These are phyloP conservation scores for Micromonas commoda DNA, from an alignment of 139 green algal genomes.

Conservation along the genomic window DNA sequence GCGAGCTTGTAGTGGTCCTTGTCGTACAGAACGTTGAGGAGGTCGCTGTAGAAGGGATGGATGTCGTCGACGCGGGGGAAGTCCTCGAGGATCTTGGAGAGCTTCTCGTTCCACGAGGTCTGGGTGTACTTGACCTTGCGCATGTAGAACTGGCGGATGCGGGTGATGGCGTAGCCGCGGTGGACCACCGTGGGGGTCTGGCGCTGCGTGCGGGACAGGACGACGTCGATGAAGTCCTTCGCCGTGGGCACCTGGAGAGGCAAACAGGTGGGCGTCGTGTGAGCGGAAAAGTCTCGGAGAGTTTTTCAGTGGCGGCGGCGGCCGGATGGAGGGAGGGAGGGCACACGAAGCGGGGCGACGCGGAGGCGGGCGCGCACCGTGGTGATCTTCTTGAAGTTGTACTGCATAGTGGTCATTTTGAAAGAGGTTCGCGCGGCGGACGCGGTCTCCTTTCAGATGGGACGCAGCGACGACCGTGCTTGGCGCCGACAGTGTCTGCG, in stretches of 20 bases:
- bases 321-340: too few relatives aligned
- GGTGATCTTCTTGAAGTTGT: slow-evolving; percentile 95
- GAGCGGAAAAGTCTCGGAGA: too few relatives aligned
- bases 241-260: slow-evolving; percentile 58
- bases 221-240: slow-evolving; percentile 97
- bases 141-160: slow-evolving; percentile 99
- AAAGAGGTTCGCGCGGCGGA: too few relatives aligned
- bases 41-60: slow-evolving; percentile 96
- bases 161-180: slow-evolving; percentile 85
- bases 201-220: slow-evolving; percentile 91
- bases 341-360: background rate
- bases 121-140: slow-evolving; percentile 94
- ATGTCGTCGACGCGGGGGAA: slow-evolving; percentile 95
- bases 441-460: too few relatives aligned
- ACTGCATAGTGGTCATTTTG: slow-evolving; percentile 59
- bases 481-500: background rate
- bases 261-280: background rate
- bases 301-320: background rate
- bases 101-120: slow-evolving; percentile 86
- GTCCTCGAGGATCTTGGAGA: slow-evolving; percentile 88
- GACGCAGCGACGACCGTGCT: too few relatives aligned
- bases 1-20: slow-evolving; percentile 99
- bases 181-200: slow-evolving; percentile 97
- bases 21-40: slow-evolving; percentile 99
- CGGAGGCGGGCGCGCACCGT: slow-evolving; percentile 36